Conservation (phyloP, 257 asterid genomes). For the Ehretia macrophylla region DNA sequence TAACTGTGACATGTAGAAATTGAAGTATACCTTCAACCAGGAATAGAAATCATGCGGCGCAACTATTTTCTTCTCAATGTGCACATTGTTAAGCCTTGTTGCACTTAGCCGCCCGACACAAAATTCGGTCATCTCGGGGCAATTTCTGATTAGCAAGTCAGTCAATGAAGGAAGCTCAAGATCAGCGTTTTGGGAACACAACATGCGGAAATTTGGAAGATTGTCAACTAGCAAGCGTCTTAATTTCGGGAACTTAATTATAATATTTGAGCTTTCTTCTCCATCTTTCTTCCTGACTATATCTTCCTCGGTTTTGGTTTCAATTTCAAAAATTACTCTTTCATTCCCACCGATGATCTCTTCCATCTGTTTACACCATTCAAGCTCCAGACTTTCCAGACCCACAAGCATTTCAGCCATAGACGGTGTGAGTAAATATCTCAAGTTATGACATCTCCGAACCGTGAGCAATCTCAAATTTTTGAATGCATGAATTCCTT, state of each 20-base stretch:
- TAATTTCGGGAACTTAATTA: slow-evolving; percentile 6
- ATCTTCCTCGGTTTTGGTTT: background rate
- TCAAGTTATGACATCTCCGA: background rate
- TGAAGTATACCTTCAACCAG: slow-evolving; percentile 7
- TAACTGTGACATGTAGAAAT: background rate
- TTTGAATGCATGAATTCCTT: slow-evolving; percentile 1
- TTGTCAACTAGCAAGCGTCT: background rate
- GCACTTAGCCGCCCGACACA: slow-evolving; percentile 1
- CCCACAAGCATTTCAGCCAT: slow-evolving; percentile 5
- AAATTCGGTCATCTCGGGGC: slow-evolving; percentile 3
- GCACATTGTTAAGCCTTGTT: slow-evolving; percentile 3
- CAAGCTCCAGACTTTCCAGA: background rate
- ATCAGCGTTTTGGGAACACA: background rate
- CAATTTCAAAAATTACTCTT: background rate
- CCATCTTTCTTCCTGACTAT: background rate
- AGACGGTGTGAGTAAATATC: slow-evolving; percentile 1
- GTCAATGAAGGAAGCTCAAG: slow-evolving; percentile 9
- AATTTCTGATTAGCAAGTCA: background rate
- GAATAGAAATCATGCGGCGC: background rate
- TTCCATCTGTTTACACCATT: background rate
- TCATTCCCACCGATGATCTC: slow-evolving; percentile 1
- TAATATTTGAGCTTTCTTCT: background rate
- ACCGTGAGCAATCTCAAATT: background rate
- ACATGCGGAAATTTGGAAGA: background rate
- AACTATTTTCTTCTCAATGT: background rate